Evolutionary conservation across 306 rosid species (phyloP).

Genomic region (Neltuma alba): DNA sequence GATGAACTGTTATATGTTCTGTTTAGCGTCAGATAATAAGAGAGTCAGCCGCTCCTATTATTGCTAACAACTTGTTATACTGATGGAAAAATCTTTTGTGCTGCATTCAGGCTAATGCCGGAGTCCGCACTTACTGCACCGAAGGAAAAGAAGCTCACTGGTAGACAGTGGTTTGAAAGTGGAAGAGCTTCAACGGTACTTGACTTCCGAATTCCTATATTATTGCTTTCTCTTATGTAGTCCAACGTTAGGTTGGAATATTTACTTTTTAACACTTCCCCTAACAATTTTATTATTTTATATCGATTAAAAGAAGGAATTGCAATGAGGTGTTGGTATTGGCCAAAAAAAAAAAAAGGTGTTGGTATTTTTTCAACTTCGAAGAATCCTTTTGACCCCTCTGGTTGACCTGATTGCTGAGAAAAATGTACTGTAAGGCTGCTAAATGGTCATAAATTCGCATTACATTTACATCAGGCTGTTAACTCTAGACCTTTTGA

Average conservation of each 20-base stretch:
- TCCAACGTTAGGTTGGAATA: constrained; percentile 23
- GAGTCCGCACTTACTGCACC: constrained; percentile 85
- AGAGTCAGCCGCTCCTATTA: constrained; percentile 2
- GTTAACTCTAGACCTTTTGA: neutral
- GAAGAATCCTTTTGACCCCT: neutral
- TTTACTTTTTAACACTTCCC: neutral
- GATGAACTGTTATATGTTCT: neutral
- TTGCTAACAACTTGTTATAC: constrained; percentile 13
- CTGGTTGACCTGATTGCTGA: neutral
- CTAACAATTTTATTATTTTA: too few species aligned
- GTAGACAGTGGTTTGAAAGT: constrained; percentile 98
- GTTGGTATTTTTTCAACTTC: neutral
- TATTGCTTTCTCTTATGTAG: constrained; percentile 7
- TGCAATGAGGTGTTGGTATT: neutral
- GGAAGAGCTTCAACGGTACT: constrained; percentile 76
- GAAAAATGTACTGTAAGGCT: neutral
- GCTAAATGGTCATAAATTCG: neutral
- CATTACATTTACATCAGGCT: neutral
- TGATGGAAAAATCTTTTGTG: constrained; percentile 29
- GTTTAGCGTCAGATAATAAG: constrained; percentile 8
- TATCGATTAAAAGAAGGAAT: constrained; percentile 13
- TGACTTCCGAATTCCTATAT: constrained; percentile 22
- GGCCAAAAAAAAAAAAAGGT: too few species aligned
- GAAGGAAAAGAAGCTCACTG: constrained; percentile 89
- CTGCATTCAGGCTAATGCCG: constrained; percentile 86